Evolutionary conservation across 225 moss, liverwort and hornwort genomes (phyloP).

Genomic region (Marchantia paleacea): DNA sequence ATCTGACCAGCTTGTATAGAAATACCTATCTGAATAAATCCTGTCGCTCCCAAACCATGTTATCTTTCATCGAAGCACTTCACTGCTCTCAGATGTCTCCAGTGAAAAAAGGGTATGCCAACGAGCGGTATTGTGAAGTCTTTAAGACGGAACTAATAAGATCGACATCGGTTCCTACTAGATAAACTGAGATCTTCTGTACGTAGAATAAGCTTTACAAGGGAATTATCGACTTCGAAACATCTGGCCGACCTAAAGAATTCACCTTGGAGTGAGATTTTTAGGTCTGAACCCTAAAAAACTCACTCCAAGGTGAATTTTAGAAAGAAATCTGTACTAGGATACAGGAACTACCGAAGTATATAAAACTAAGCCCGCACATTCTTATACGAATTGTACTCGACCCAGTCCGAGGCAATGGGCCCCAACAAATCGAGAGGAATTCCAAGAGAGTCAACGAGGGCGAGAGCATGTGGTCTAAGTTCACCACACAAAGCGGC

Average conservation of each 20-base stretch:
- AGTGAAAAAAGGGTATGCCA: no score
- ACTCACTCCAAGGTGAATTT: no score
- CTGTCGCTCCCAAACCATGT: no score
- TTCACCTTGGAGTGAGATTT: background rate
- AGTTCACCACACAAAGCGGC: slow-evolving; percentile 54
- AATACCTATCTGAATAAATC: no score
- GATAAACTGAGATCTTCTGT: background rate
- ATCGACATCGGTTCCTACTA: no score
- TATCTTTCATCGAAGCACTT: no score
- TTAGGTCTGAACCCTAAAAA: no score
- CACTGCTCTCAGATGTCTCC: no score
- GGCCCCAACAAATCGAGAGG: slow-evolving; percentile 60
- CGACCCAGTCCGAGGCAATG: slow-evolving; percentile 78
- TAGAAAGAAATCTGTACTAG: background rate
- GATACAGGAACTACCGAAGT: background rate
- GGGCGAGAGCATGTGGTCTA: slow-evolving; percentile 62
- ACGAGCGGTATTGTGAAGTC: no score
- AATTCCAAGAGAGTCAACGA: slow-evolving; percentile 72
- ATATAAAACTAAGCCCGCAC: slow-evolving; percentile 22
- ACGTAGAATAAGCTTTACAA: background rate
- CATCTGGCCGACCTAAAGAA: background rate
- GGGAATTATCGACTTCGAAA: background rate
- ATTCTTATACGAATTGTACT: slow-evolving; percentile 68
- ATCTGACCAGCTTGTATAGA: no score
- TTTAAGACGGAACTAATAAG: no score